Conservation (phyloP, 352 stramenopile species). For the Globisporangium alternatum region DNA sequence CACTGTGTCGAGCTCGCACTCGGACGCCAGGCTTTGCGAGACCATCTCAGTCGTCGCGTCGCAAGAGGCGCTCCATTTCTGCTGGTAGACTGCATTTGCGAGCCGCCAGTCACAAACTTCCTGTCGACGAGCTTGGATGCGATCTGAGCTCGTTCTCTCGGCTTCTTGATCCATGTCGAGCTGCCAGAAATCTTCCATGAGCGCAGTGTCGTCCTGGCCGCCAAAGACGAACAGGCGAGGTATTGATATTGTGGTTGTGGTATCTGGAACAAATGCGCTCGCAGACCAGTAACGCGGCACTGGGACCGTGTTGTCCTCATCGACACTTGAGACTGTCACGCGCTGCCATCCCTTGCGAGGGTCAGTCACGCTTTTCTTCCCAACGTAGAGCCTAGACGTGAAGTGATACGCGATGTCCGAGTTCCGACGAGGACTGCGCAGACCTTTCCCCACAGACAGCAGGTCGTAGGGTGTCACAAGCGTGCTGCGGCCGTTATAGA, state of each 20-base stretch:
- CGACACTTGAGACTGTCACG: conserved; percentile 13
- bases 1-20: conserved; percentile 44
- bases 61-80: conserved; percentile 43
- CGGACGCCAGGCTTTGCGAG: conserved; percentile 19
- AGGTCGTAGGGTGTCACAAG: conserved; percentile 54
- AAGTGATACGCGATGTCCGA: conserved; percentile 23
- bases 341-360: conserved; percentile 33
- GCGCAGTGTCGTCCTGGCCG: conserved; percentile 62
- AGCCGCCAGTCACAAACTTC: conserved; percentile 47
- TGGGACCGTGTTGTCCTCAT: conserved; percentile 13
- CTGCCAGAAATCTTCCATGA: conserved; percentile 62
- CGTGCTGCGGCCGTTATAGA: conserved; percentile 31
- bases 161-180: conserved; percentile 36
- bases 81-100: conserved; percentile 30
- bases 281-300: conserved; percentile 44
- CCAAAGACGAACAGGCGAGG: conserved; percentile 53
- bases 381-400: conserved; percentile 29
- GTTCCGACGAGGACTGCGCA: conserved; percentile 19
- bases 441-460: conserved; percentile 33
- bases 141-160: conserved; percentile 25
- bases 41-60: conserved; percentile 22
- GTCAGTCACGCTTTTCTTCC: conserved; percentile 39
- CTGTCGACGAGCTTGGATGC: conserved; percentile 20
- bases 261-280: conserved; percentile 27
- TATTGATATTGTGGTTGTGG: conserved; percentile 1